Evolutionary conservation across 2,329 filamentous ascomycete genomes (phyloP), one percentile per base, ranked within the genome.

Genomic region (Emergomyces orientalis): DNA sequence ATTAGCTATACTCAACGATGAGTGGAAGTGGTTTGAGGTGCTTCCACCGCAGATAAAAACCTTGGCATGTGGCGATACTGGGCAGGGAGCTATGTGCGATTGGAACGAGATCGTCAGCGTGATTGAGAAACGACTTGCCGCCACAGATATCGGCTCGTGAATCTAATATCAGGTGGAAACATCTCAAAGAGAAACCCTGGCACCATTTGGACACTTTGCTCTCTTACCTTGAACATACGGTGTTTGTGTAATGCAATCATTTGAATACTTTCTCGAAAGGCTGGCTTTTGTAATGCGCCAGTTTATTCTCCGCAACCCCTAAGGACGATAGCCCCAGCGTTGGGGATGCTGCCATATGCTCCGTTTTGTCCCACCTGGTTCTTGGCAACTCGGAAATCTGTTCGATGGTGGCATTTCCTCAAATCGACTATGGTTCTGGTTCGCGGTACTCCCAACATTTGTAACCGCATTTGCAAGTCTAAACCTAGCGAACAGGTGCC

Each of bases 51-150:
- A 32, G 73, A 72, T 49, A 77, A 41, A 78, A 75, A 74, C 73
- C 73, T n/a, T 83, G 82, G 91, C 90, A 0, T 96, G 91, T 75
- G 90, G 90, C 7, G 91, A 96, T 75, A 81, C 87, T 2, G 91
- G 90, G 0, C 81, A 83, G 47, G 90, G 90, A 1, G 90, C 85
- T 2, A 95, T 95, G 91, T 83, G 81, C 69, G 84, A 88, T 59
- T 94, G 89, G 88, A 81, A 78, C 62, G 81, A 86, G 62, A 88
- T 95, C 72, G 88, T 92, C 4, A 71, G 72, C 13, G 78, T 83
- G 0, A 81, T 90, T 54, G 84, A 87, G 70, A 71, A 79, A 14
- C 77, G 77, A 63, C 68, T 1, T 2, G 25, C 17, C 11, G 52
- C 8, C n/a, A 39, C 8, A 1, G 17, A 56, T 39, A 25, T 8